phyloP scores from a whole-genome alignment of 306 rosid genomes.

The Citrullus amarus region DNA sequence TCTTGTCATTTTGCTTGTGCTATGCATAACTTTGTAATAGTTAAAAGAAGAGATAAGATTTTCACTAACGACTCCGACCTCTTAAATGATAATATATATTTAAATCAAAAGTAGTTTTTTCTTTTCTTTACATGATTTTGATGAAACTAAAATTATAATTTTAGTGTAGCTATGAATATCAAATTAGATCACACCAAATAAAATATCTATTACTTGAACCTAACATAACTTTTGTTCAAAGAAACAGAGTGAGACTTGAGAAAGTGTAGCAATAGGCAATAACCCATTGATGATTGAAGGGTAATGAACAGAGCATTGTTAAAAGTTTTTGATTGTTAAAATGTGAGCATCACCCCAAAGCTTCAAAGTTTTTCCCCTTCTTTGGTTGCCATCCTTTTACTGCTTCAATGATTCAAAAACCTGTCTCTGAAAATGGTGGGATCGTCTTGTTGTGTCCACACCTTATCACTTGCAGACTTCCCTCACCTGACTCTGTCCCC shows the following conservation, averaged over 20 bases:
- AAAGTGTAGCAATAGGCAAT: not conserved
- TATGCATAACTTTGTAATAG: too few species aligned
- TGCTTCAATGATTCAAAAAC: not conserved
- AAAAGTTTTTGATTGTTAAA: not conserved
- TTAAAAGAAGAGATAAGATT: too few species aligned
- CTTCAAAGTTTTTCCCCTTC: not conserved
- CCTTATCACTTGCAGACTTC: not conserved
- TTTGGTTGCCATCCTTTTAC: not conserved
- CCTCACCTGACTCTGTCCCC: constrained; percentile 9
- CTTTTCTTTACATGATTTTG: too few species aligned
- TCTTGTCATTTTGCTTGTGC: too few species aligned
- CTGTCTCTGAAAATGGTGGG: not conserved
- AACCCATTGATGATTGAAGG: not conserved
- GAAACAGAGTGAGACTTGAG: not conserved
- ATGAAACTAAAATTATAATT: too few species aligned
- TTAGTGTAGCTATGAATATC: too few species aligned
- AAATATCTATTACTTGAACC: too few species aligned
- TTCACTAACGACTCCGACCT: too few species aligned
- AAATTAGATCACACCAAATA: too few species aligned
- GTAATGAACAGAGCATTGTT: not conserved
- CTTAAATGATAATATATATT: too few species aligned
- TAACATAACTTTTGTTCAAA: not conserved
- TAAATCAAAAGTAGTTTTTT: too few species aligned
- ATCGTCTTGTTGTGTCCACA: constrained; percentile 1
- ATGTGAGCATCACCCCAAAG: not conserved